These are phyloP conservation scores for Austroboletus eburneus DNA, from an alignment of 768 basidiomycete species.

Conservation along the genomic window DNA sequence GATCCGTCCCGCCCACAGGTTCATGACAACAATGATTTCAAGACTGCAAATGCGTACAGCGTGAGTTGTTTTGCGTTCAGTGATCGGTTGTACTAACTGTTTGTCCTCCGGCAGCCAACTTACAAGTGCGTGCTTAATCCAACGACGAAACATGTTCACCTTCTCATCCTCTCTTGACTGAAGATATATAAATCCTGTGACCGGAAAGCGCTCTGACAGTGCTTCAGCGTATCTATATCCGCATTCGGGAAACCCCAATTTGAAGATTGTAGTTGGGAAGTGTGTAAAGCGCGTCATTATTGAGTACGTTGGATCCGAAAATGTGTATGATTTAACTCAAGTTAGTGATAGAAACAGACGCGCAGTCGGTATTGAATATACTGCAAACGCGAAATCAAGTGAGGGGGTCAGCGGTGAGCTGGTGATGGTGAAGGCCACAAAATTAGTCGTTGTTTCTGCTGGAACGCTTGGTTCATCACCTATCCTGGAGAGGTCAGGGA, in stretches of 20 bases:
- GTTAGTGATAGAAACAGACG: conserved; percentile 34
- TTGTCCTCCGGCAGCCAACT: too few species aligned
- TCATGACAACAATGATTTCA: conserved; percentile 48
- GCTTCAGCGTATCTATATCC: conserved; percentile 38
- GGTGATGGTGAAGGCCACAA: conserved; percentile 22
- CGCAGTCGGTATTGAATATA: conserved; percentile 38
- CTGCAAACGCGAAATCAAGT: conserved; percentile 22
- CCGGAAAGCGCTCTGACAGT: conserved; percentile 30
- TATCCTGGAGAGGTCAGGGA: conserved; percentile 62
- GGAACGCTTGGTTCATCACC: conserved; percentile 55
- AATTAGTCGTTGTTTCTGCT: conserved; percentile 46
- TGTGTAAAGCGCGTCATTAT: conserved; percentile 34
- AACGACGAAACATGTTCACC: neutral
- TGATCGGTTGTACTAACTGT: too few species aligned
- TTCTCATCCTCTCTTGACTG: neutral
- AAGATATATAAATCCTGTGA: conserved; percentile 53
- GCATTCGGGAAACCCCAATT: conserved; percentile 24
- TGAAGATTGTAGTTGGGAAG: conserved; percentile 30
- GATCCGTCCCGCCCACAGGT: conserved; percentile 43
- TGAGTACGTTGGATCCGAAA: conserved; percentile 26
- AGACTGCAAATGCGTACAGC: conserved; percentile 20
- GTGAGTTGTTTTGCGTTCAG: too few species aligned
- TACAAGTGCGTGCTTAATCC: neutral
- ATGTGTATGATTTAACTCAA: too few species aligned
- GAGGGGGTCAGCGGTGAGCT: conserved; percentile 8